Conservation (phyloP, 2,329 filamentous ascomycete genomes). For the Botrytis squamosa region DNA sequence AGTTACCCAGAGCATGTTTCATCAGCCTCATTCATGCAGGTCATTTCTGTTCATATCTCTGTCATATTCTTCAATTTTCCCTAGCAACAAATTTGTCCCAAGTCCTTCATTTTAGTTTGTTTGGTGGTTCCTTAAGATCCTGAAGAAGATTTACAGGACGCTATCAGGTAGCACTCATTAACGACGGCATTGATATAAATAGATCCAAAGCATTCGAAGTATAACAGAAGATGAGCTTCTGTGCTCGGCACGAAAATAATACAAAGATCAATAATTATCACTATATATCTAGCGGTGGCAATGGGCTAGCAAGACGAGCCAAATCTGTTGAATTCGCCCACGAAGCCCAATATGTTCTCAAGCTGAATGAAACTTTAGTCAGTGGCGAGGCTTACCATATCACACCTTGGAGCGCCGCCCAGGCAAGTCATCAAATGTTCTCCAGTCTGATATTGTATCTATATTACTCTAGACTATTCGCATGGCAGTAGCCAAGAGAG, state of each 20-base stretch:
- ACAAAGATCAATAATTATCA: background rate
- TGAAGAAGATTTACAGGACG: background rate
- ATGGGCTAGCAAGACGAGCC: background rate
- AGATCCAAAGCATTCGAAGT: background rate
- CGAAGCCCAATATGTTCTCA: background rate
- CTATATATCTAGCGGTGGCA: background rate
- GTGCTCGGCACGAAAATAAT: background rate
- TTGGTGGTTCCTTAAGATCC: background rate
- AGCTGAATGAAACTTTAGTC: background rate
- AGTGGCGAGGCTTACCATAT: background rate
- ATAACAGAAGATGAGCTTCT: background rate
- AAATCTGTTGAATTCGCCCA: background rate
- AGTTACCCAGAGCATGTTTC: background rate
- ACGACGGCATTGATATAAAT: background rate
- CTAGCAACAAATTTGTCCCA: background rate
- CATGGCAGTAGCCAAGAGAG: background rate
- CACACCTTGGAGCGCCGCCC: no score
- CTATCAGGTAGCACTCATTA: background rate
- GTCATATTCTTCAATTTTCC: background rate
- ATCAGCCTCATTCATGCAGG: background rate
- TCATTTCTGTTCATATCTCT: background rate
- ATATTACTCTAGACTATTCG: background rate
- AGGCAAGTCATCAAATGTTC: background rate
- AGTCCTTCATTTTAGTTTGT: background rate
- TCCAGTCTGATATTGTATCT: fast-evolving